phyloP scores from a whole-genome alignment of 148 eudicot species.

The Rhododendron williamsianum region DNA sequence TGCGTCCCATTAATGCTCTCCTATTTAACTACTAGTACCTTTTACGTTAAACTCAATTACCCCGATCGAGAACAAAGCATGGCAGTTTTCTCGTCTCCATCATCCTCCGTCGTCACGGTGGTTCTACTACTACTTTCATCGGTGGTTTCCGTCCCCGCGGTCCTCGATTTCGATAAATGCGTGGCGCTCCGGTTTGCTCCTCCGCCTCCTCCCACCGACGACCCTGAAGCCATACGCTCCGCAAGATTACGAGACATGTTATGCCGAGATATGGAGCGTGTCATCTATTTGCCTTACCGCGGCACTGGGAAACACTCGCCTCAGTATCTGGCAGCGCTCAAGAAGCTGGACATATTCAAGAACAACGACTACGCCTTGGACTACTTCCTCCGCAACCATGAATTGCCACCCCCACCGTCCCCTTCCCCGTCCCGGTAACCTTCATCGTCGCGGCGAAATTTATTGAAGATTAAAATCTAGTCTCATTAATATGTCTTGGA shows the following conservation, averaged over 20 bases:
- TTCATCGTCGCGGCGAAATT: background rate
- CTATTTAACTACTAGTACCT: background rate
- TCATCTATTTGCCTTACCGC: background rate
- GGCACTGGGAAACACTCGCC: background rate
- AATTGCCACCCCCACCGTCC: background rate
- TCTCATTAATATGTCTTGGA: background rate
- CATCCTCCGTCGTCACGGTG: background rate
- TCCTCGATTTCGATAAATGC: background rate
- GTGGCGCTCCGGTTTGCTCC: background rate
- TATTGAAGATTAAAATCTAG: background rate
- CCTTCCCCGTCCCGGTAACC: background rate
- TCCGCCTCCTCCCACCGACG: background rate
- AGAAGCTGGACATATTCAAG: background rate
- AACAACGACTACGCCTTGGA: constrained; percentile 5
- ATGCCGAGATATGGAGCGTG: background rate
- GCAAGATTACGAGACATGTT: background rate
- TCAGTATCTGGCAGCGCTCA: background rate
- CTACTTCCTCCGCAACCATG: background rate
- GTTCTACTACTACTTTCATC: background rate
- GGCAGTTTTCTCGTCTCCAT: background rate
- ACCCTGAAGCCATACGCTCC: background rate
- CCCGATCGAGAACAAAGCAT: background rate
- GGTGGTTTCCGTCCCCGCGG: background rate
- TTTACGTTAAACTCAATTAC: background rate
- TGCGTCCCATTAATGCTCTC: background rate